Evolutionary conservation across 148 eudicot species (phyloP).

Genomic region (Chenopodium quinoa): DNA sequence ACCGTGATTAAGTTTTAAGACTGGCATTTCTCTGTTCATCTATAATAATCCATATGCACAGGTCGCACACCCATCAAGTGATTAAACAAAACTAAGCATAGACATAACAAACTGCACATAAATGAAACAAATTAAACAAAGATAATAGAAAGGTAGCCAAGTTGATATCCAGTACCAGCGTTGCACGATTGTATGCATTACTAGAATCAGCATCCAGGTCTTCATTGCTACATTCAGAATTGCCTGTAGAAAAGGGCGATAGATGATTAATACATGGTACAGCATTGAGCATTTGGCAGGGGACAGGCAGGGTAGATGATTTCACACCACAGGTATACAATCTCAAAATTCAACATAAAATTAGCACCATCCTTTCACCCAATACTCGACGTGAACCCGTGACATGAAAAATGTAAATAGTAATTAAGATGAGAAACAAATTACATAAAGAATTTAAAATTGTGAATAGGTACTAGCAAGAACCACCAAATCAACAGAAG

Average conservation of each 20-base stretch:
- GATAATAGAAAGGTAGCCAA: not conserved
- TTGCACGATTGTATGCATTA: constrained; percentile 37
- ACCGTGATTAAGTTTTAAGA: not conserved
- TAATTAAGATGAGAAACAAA: not conserved
- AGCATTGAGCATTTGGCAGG: not conserved
- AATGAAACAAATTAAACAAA: not conserved
- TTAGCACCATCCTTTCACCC: not conserved
- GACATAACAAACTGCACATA: not conserved
- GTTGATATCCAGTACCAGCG: constrained; percentile 42
- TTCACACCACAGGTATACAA: not conserved
- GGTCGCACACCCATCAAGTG: not conserved
- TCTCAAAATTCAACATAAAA: not conserved
- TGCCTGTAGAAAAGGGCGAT: constrained; percentile 32
- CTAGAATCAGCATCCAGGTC: constrained; percentile 38
- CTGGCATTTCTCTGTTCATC: not conserved
- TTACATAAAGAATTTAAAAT: not conserved
- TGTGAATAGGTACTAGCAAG: not conserved
- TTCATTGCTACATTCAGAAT: constrained; percentile 43
- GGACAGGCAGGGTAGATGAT: not conserved
- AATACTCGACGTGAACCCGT: not conserved
- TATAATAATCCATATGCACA: not conserved
- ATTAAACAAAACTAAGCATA: not conserved
- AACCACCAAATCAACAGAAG: not conserved
- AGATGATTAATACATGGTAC: constrained; percentile 1
- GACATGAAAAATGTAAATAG: not conserved